Evolutionary conservation across 2,329 filamentous ascomycete species (phyloP), one percentile per base, ranked within the genome.

Genomic region (Colletotrichum navitas): DNA sequence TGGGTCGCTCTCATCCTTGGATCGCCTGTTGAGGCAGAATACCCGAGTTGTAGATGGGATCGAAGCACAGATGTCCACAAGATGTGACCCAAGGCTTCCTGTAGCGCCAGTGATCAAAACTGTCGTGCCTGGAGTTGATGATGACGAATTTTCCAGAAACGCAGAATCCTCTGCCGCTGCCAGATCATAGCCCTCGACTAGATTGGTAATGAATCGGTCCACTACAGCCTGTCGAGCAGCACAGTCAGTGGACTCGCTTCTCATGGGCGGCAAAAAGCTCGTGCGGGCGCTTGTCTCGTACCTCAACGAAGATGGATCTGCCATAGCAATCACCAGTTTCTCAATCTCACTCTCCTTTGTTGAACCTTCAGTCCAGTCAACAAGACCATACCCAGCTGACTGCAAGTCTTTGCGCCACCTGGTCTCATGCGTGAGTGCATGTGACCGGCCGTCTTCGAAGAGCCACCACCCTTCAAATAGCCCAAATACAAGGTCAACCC

Each of bases 21-120:
- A 55, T 6, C 52, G 73, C 2, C 86, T 81, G 74, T 88, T 89
- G 16, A 89, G 73, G 67, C 86, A 88, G 6, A 86, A 71, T 0
- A 82, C 76, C 3, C 51, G 67, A 3, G 63, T n/a, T 5, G 84
- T 80, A 16, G 76, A 73, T 0, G 78, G 52, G 0, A 73, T 74
- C 0, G 69, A 26, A 12, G 81, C 79, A 3, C 81, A 64, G 6
- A 78, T 52, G 1, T 70, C 63, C 3, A 81, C 80, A 1, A 84
- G 65, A 68, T 85, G 81, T 0, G 75, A 55, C 1, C 83, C 83
- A 0, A 85, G 75, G 60, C 81, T 80, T 2, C 83, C 83, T 0
- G 82, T 77, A 0, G 79, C 79, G 6, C 83, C 82, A 1, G 83
- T 84, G 5, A 85, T 75, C 1, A 84, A 69, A 1, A 85, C 14